Evolutionary conservation across 2,329 filamentous ascomycete genomes (phyloP), one percentile per base, ranked within the genome.

Genomic region (Pyricularia pennisetigena): DNA sequence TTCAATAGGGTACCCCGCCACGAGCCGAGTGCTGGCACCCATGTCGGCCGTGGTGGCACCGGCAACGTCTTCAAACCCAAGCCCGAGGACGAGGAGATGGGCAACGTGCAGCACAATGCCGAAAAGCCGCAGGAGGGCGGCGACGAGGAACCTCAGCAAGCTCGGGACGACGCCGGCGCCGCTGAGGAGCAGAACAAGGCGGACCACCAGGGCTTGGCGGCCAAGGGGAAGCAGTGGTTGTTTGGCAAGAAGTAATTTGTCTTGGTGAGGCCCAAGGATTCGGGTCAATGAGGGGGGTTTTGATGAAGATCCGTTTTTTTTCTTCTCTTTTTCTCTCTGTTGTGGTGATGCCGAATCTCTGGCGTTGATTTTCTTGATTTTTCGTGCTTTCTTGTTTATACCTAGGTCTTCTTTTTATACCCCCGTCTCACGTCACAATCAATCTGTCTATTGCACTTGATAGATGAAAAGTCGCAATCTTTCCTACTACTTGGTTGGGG

Each of bases 11-110:
- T 86, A 70, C 77, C 81, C 63, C 85, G 87, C 70, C 85, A 87
- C 68, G 77, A 82, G 62, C 87, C 86, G 74, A 79, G 80, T n/a
- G 84, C 83, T 61, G 83, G 83, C 30, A 85, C 86, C 69, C 88
- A 93, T 76, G 84, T 87, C 74, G 91, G 91, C 59, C 88, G 91
- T 57, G 91, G 91, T 54, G 91, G 91, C 68, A 89, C 89, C 24
- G 91, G 90, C 71, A 94, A 94, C 77, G 79, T 91, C 66, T 85
- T 85, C 79, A 82, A 81, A 72, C 79, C 81, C 65, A 78, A 77
- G 68, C 76, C 76, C 67, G 81, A 83, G 67, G 80, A 79, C 67
- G 74, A 74, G 73, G 71, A 77, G 57, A 72, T 75, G 35, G 75
- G 73, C 26, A 72, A 72, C 28, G 72, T 71, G 16, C 65, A 68